Evolutionary conservation across 2,329 filamentous ascomycete species (phyloP).

Genomic region (Aspergillus pseudoterreus): DNA sequence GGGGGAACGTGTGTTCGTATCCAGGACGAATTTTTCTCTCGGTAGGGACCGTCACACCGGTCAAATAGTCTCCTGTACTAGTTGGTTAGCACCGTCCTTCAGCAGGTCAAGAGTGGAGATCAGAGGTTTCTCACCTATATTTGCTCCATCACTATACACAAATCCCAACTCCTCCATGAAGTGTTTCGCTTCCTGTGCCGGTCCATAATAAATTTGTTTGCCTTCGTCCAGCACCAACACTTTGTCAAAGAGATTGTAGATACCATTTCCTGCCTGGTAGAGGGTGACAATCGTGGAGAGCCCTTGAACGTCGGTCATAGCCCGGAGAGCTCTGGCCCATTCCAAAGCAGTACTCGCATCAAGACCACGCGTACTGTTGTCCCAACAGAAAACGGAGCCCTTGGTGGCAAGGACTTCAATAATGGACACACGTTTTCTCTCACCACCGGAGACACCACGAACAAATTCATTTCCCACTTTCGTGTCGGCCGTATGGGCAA

Average conservation of each 20-base stretch:
- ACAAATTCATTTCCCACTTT: slow-evolving; percentile 63
- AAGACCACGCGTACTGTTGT: slow-evolving; percentile 61
- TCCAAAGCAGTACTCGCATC: slow-evolving; percentile 60
- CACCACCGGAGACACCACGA: slow-evolving; percentile 62
- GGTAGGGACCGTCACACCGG: slow-evolving; percentile 58
- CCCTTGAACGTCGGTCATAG: slow-evolving; percentile 57
- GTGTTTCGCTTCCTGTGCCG: slow-evolving; percentile 53
- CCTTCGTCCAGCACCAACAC: slow-evolving; percentile 62
- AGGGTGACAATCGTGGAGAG: slow-evolving; percentile 56
- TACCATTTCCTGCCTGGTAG: slow-evolving; percentile 31
- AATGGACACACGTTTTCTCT: slow-evolving; percentile 64
- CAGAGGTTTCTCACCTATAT: slow-evolving; percentile 43
- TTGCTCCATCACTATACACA: slow-evolving; percentile 57
- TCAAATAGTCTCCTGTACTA: slow-evolving; percentile 54
- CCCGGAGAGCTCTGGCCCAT: slow-evolving; percentile 54
- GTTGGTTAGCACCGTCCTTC: neutral
- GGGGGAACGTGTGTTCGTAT: slow-evolving; percentile 40
- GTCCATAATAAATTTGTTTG: slow-evolving; percentile 62
- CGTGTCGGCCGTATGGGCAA: slow-evolving; percentile 57
- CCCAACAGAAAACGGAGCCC: slow-evolving; percentile 59
- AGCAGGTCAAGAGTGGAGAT: neutral
- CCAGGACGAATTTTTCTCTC: slow-evolving; percentile 42
- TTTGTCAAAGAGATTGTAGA: slow-evolving; percentile 66
- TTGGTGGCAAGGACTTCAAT: slow-evolving; percentile 57
- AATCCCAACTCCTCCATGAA: slow-evolving; percentile 66